Percentiles rank a stretch among this genome's conserved stretches.
phyloP scores from a whole-genome alignment of 2,329 filamentous ascomycete species.

The Neurospora sp. region DNA sequence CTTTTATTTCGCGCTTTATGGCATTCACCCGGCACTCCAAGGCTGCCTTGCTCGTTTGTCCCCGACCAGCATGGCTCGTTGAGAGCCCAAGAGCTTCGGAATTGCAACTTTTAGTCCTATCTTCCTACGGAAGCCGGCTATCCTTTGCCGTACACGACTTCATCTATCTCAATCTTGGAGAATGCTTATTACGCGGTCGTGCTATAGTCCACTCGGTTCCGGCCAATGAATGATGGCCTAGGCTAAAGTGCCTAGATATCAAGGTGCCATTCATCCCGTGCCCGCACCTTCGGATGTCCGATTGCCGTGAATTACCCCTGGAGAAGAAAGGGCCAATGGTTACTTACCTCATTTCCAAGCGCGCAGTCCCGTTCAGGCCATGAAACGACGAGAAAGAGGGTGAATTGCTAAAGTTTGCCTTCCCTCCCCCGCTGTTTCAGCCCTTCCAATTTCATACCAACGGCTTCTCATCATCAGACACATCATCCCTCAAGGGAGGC shows the following conservation, averaged over 20 bases:
- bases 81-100: no score
- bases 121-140: neutral
- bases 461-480: constrained; percentile 9
- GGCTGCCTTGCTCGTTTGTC: no score
- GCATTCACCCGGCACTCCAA: no score
- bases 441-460: neutral
- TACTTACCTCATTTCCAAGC: neutral
- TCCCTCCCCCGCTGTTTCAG: neutral
- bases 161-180: neutral
- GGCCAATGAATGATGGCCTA: neutral
- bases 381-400: fast-evolving
- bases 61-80: no score
- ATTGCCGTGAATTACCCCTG: neutral
- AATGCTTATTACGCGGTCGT: neutral
- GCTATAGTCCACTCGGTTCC: neutral
- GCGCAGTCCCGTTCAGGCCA: neutral
- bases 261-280: neutral
- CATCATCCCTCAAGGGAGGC: constrained; percentile 10
- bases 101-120: neutral
- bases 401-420: neutral
- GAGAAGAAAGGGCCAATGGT: neutral
- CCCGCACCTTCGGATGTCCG: neutral
- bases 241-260: neutral
- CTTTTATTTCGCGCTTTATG: no score
- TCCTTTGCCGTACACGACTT: neutral